Base-by-base conservation (phyloP, 2,329 filamentous ascomycete genomes). In the Paecilomyces dactylethromorphus region DNA sequence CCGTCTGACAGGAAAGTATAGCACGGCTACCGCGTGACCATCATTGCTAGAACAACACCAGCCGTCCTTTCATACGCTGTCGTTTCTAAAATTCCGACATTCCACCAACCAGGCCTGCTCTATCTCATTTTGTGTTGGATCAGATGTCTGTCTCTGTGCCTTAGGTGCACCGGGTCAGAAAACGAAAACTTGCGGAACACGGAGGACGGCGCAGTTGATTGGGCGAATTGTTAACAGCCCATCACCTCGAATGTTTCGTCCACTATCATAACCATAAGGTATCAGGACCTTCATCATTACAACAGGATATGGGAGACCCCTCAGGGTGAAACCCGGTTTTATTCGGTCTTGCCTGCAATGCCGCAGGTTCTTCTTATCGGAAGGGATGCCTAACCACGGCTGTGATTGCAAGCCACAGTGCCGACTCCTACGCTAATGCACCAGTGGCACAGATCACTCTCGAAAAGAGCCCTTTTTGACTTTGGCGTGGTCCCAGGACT, bases 401-500 rank as follows among this genome's bases (percentile, higher is more conserved):
- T 52, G 3, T 24, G 11, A 26, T 52, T 2, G 5, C 26, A 15
- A 15, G 21, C 50, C 18, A 26, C 50, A 52, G 11, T 24, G 50
- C 26, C 50, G 50, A 52, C 50, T 15, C 21, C n/a, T 61, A 59
- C 70, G 68, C 71, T 74, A 73, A 74, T 73, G 71, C 71, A 72
- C 65, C 66, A 71, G 15, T 51, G 56, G 59, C 58, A 63, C 62
- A 49, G 59, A 63, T 56, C 57, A 33, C 22, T 62, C 60, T 59
- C 55, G 57, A 53, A 59, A 57, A 54, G 24, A 13, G 15, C 39
- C 21, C 26, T 29, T 29, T 55, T 56, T 54, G 54, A 55, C 59
- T 50, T 58, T 61, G 63, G 60, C 55, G 59, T 61, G 62, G 65
- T 67, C 68, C 71, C 71, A 69, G 67, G 67, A 64, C 71, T 72